phyloP scores from a whole-genome alignment of 140 eudicot species.

The Erigeron philadelphicus region DNA sequence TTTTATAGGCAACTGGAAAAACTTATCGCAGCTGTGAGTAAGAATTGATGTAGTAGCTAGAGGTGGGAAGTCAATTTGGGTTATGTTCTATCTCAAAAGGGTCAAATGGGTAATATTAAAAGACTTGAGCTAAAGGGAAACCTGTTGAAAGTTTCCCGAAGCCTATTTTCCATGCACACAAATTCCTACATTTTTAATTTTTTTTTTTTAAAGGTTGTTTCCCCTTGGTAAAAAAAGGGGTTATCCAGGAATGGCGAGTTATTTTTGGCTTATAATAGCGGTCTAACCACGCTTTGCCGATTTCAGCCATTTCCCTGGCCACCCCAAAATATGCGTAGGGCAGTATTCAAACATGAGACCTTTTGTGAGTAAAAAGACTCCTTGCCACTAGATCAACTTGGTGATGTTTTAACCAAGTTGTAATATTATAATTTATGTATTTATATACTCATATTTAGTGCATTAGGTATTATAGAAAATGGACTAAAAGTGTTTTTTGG shows the following conservation, averaged over 20 bases:
- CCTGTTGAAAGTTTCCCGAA: neutral
- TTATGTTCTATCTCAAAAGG: slow-evolving; percentile 1
- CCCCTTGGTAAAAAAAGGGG: too few species aligned
- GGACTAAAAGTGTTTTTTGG: slow-evolving; percentile 7
- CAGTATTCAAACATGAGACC: too few species aligned
- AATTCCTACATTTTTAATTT: neutral
- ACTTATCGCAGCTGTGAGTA: slow-evolving; percentile 48
- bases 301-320: too few species aligned
- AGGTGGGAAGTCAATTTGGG: neutral
- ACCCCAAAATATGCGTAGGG: too few species aligned
- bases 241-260: too few species aligned
- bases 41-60: slow-evolving; percentile 2
- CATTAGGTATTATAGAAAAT: neutral
- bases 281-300: too few species aligned
- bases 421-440: neutral
- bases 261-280: too few species aligned
- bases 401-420: too few species aligned
- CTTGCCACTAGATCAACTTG: too few species aligned
- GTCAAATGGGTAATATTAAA: neutral
- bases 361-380: too few species aligned
- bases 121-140: neutral
- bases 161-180: neutral
- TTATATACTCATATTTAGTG: neutral
- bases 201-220: too few species aligned
- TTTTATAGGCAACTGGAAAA: slow-evolving; percentile 64